Percentiles rank a stretch among this genome's conserved stretches.
phyloP scores from a whole-genome alignment of 2,329 filamentous ascomycete species.

The Lachnellula arida region DNA sequence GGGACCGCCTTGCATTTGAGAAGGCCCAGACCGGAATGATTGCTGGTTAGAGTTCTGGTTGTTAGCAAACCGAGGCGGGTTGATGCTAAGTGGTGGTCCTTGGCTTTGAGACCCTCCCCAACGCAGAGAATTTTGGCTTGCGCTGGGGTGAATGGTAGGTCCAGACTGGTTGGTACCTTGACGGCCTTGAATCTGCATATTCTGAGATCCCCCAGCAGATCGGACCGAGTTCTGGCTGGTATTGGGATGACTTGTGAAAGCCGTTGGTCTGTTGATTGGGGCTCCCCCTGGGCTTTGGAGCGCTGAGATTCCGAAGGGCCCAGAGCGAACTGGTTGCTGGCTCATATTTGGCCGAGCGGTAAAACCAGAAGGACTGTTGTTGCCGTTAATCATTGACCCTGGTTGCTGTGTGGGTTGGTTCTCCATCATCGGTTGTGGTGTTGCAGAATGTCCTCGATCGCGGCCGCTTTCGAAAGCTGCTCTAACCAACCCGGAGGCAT shows the following conservation, averaged over 20 bases:
- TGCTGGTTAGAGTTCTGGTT: background rate
- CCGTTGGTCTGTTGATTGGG: too few species aligned
- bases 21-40: background rate
- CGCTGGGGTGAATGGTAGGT: too few species aligned
- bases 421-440: background rate
- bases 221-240: background rate
- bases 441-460: slow-evolving; percentile 5
- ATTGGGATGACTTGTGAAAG: background rate
- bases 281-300: too few species aligned
- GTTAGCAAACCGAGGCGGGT: background rate
- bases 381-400: background rate
- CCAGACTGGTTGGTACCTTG: too few species aligned
- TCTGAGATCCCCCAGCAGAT: too few species aligned
- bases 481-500: slow-evolving; percentile 1
- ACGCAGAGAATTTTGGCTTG: too few species aligned
- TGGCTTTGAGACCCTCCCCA: too few species aligned
- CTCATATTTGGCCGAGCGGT: too few species aligned
- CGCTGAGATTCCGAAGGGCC: too few species aligned
- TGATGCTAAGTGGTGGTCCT: too few species aligned
- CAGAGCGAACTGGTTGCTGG: too few species aligned
- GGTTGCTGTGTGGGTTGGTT: background rate
- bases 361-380: background rate
- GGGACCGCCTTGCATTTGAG: background rate
- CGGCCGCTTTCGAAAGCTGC: slow-evolving; percentile 2
- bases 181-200: too few species aligned